Conservation (phyloP, 129 eudicot genomes). For the carrot (Daucus carota) region DNA sequence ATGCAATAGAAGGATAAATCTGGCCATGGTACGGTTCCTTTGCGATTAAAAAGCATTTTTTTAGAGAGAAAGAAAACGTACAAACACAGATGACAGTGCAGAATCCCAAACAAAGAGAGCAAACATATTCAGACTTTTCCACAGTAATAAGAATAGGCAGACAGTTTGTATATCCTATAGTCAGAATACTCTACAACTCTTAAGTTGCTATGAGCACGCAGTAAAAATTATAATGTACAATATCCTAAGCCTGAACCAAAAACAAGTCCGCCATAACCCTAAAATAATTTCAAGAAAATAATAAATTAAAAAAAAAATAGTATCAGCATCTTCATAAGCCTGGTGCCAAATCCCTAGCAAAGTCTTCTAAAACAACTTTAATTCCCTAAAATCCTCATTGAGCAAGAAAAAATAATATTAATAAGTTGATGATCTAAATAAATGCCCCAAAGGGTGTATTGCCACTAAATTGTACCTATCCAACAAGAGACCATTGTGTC, state of each 20-base stretch:
- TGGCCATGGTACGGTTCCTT: not conserved
- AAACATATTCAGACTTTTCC: not conserved
- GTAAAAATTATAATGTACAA: not conserved
- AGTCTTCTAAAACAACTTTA: not conserved
- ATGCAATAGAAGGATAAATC: not conserved
- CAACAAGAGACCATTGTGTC: not conserved
- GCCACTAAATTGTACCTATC: not conserved
- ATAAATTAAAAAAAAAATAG: too few relatives aligned
- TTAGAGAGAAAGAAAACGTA: not conserved
- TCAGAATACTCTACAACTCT: not conserved
- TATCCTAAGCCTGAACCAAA: not conserved
- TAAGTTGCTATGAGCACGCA: not conserved
- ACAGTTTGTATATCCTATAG: not conserved
- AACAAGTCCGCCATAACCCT: not conserved
- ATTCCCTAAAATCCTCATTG: not conserved
- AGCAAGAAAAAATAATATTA: not conserved
- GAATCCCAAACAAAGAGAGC: not conserved
- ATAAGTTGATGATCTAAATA: not conserved
- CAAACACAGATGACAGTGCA: not conserved
- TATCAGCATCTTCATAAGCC: not conserved
- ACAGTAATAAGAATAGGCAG: conserved; percentile 1
- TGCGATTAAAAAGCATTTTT: not conserved
- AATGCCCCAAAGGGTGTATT: not conserved
- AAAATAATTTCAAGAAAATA: not conserved
- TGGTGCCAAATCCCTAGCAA: not conserved